Conservation (phyloP, 305 asterid genomes). For the Plantago lanceolata region DNA sequence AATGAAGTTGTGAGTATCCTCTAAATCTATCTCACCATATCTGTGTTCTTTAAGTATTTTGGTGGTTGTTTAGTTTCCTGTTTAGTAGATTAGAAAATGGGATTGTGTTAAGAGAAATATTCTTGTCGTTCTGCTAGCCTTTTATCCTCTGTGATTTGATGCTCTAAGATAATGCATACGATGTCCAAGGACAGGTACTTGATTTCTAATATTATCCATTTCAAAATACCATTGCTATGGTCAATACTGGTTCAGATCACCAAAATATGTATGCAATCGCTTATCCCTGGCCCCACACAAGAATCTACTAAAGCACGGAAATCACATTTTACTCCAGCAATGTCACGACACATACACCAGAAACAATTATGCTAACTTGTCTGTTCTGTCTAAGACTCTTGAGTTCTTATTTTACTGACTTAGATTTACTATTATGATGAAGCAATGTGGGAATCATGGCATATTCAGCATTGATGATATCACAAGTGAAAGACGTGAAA, state of each 20-base stretch:
- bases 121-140: neutral
- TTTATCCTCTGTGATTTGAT: neutral
- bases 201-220: neutral
- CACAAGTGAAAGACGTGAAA: slow-evolving; percentile 56
- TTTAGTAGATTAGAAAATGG: neutral
- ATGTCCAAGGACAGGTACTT: slow-evolving; percentile 10
- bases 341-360: neutral
- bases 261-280: neutral
- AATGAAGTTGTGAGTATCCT: slow-evolving; percentile 57
- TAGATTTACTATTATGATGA: slow-evolving; percentile 25
- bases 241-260: slow-evolving; percentile 4
- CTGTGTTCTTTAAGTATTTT: slow-evolving; percentile 5
- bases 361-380: slow-evolving; percentile 13
- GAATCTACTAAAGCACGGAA: neutral
- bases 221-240: neutral
- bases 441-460: slow-evolving; percentile 48
- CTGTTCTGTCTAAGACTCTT: slow-evolving; percentile 4
- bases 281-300: neutral
- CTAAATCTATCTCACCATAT: slow-evolving; percentile 3
- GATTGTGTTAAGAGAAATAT: neutral
- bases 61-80: slow-evolving; percentile 21
- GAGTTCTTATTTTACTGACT: slow-evolving; percentile 15
- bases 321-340: neutral
- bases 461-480: slow-evolving; percentile 56
- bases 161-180: slow-evolving; percentile 1